These are phyloP conservation scores for Colletotrichum musicola DNA, from an alignment of 2,329 filamentous ascomycete species.

Conservation along the genomic window DNA sequence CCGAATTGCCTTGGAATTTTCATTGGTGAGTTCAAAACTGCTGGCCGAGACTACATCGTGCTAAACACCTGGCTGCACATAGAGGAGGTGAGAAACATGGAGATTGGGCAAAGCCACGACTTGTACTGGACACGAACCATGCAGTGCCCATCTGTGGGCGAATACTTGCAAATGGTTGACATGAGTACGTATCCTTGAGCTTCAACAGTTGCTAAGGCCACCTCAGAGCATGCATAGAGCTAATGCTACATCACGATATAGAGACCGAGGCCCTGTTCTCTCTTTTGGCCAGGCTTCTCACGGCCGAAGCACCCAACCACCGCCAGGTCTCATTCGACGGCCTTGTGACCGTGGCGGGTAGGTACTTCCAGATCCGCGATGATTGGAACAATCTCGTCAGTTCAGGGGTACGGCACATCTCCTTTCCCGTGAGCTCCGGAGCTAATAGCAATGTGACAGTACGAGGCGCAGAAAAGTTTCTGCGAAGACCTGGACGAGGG, in stretches of 20 bases:
- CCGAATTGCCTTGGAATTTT: constrained; percentile 41
- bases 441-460: constrained; percentile 41
- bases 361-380: constrained; percentile 49
- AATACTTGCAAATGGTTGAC: constrained; percentile 47
- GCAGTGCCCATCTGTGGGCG: constrained; percentile 39
- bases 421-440: neutral
- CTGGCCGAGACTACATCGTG: neutral
- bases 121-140: constrained; percentile 43
- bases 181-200: neutral
- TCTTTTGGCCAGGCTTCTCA: constrained; percentile 38
- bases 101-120: constrained; percentile 46
- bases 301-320: neutral
- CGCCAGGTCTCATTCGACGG: neutral
- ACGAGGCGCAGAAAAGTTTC: constrained; percentile 53
- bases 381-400: constrained; percentile 48
- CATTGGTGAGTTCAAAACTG: constrained; percentile 16
- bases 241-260: neutral
- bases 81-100: constrained; percentile 40
- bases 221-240: neutral
- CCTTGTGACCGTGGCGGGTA: constrained; percentile 40
- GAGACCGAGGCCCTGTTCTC: constrained; percentile 42
- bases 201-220: neutral
- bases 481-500: constrained; percentile 57
- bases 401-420: constrained; percentile 11
- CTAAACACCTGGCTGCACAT: neutral